phyloP scores from a whole-genome alignment of 257 asterid species.

The Jacaranda mimosifolia region DNA sequence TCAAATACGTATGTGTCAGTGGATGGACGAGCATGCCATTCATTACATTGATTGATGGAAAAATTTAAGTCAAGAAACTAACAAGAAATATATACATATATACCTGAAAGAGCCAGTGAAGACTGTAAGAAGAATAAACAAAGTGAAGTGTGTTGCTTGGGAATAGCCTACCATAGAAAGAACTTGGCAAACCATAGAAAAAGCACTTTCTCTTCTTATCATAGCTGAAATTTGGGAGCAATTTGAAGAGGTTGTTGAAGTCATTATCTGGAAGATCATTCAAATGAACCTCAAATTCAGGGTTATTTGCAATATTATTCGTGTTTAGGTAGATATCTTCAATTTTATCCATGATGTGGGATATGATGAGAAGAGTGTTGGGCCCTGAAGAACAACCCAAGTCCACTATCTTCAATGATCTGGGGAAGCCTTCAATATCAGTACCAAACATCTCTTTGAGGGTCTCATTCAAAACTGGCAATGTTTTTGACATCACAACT shows the following conservation, averaged over 20 bases:
- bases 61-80: neutral
- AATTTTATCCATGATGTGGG: constrained; percentile 37
- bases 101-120: constrained; percentile 72
- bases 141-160: constrained; percentile 43
- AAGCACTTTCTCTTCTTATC: neutral
- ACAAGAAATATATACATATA: too few species aligned
- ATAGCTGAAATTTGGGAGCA: neutral
- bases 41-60: too few species aligned
- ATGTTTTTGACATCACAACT: constrained; percentile 30
- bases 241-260: constrained; percentile 52
- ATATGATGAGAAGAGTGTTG: constrained; percentile 41
- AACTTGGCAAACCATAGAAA: constrained; percentile 42
- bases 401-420: constrained; percentile 45
- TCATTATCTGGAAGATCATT: constrained; percentile 55
- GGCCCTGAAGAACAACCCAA: constrained; percentile 61
- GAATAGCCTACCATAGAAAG: constrained; percentile 49
- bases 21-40: too few species aligned
- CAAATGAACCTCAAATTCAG: constrained; percentile 41
- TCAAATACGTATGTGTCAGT: too few species aligned
- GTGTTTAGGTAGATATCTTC: neutral
- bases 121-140: constrained; percentile 46
- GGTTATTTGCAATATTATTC: neutral
- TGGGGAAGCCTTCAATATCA: neutral
- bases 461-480: constrained; percentile 39
- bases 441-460: constrained; percentile 23